These are phyloP conservation scores for Beta lomatogona DNA, from an alignment of 179 eudicot species.

Conservation along the genomic window DNA sequence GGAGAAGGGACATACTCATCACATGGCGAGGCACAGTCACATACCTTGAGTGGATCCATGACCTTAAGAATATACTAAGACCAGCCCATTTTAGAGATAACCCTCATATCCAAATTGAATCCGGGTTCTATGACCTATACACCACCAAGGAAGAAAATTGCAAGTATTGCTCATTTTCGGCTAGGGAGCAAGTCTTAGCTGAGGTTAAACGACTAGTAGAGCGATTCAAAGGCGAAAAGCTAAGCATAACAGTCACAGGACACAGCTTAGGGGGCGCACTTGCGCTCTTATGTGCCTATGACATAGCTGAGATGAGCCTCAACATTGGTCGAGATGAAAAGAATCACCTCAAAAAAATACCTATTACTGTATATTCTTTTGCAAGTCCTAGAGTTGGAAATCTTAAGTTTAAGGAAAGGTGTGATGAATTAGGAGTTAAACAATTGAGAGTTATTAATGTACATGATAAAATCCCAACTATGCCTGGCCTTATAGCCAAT, in stretches of 20 bases:
- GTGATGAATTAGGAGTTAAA: slow-evolving; percentile 63
- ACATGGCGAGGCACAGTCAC: slow-evolving; percentile 92
- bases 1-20: slow-evolving; percentile 72
- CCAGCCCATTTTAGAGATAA: slow-evolving; percentile 67
- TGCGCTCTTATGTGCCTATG: slow-evolving; percentile 66
- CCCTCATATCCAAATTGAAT: slow-evolving; percentile 65
- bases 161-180: slow-evolving; percentile 64
- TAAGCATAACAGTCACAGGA: slow-evolving; percentile 76
- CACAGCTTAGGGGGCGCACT: slow-evolving; percentile 80
- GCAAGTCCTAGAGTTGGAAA: slow-evolving; percentile 80
- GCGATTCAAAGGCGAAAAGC: slow-evolving; percentile 48
- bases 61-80: slow-evolving; percentile 62
- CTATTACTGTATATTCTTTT: slow-evolving; percentile 58
- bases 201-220: slow-evolving; percentile 57
- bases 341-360: slow-evolving; percentile 31
- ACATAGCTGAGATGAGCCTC: slow-evolving; percentile 66
- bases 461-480: slow-evolving; percentile 67
- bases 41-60: slow-evolving; percentile 82
- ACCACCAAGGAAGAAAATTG: slow-evolving; percentile 61
- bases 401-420: slow-evolving; percentile 67
- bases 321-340: slow-evolving; percentile 30
- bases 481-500: slow-evolving; percentile 72
- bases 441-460: slow-evolving; percentile 55
- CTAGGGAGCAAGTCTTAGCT: slow-evolving; percentile 70
- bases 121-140: slow-evolving; percentile 80